phyloP scores from a whole-genome alignment of 108 stramenopile species.

The Schizochytrium sp. region DNA sequence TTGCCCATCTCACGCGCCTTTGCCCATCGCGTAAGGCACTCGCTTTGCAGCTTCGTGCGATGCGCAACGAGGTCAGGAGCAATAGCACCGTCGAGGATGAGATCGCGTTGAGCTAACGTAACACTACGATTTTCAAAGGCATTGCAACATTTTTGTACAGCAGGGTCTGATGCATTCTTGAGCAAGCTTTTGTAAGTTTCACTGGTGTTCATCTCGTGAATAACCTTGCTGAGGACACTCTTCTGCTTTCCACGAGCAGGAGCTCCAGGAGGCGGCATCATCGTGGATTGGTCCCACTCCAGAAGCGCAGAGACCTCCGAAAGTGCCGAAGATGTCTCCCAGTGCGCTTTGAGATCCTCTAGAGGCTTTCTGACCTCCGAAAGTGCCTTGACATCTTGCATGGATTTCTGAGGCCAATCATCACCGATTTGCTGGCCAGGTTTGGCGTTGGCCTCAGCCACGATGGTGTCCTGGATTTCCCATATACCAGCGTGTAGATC shows the following conservation, averaged over 20 bases:
- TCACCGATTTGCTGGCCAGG: not conserved
- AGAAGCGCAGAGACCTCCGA: constrained; percentile 20
- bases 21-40: constrained; percentile 7
- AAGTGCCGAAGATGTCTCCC: not conserved
- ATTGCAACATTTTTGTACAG: not conserved
- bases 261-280: constrained; percentile 71
- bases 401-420: not conserved
- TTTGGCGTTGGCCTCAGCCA: not conserved
- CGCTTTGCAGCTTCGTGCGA: constrained; percentile 13
- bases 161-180: not conserved
- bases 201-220: constrained; percentile 71
- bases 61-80: constrained; percentile 62
- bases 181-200: constrained; percentile 60
- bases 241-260: constrained; percentile 66
- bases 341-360: not conserved
- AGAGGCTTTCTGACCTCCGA: constrained; percentile 7
- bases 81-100: constrained; percentile 58
- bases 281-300: constrained; percentile 46
- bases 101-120: constrained; percentile 49
- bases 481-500: constrained; percentile 55
- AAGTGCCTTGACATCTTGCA: not conserved
- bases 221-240: constrained; percentile 67
- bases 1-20: constrained; percentile 69
- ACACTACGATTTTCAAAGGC: constrained; percentile 14
- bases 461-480: constrained; percentile 12